These are phyloP conservation scores for Prunus fruticosa DNA, from an alignment of 306 rosid species.

Conservation along the genomic window DNA sequence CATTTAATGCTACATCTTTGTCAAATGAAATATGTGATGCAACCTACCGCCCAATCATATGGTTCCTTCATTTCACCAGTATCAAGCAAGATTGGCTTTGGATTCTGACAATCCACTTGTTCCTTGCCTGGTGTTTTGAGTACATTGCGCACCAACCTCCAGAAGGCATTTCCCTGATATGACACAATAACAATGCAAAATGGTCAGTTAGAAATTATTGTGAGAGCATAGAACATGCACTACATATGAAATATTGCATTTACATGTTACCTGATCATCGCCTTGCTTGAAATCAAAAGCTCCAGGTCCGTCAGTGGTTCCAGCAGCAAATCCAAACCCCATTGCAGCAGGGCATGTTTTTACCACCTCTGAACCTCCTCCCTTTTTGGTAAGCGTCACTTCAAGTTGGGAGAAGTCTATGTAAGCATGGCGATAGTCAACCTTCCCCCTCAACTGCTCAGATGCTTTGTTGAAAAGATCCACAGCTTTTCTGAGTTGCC, in stretches of 20 bases:
- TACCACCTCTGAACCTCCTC: constrained; percentile 51
- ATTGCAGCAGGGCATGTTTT: constrained; percentile 95
- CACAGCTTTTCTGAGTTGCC: constrained; percentile 78
- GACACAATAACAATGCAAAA: constrained; percentile 25
- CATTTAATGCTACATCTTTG: constrained; percentile 7
- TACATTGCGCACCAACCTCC: constrained; percentile 71
- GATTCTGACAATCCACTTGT: constrained; percentile 72
- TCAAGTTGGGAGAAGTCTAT: constrained; percentile 75
- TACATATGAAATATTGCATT: constrained; percentile 7
- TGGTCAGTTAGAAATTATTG: neutral
- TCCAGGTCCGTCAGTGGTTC: constrained; percentile 97
- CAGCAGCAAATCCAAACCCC: constrained; percentile 96
- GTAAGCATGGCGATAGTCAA: constrained; percentile 75
- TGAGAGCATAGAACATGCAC: constrained; percentile 5
- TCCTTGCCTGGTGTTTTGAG: constrained; percentile 64
- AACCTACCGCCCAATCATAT: constrained; percentile 96
- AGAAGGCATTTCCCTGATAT: constrained; percentile 77
- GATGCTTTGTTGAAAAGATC: constrained; percentile 66
- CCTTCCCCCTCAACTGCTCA: constrained; percentile 62
- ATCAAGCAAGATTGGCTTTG: constrained; percentile 93
- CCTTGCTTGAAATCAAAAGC: constrained; percentile 93
- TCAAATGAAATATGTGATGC: constrained; percentile 14
- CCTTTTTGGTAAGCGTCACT: constrained; percentile 50
- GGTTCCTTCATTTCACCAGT: constrained; percentile 90
- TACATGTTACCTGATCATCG: constrained; percentile 64